These are phyloP conservation scores for Metschnikowia hibisci DNA, from an alignment of 805 yeast species.

Conservation along the genomic window DNA sequence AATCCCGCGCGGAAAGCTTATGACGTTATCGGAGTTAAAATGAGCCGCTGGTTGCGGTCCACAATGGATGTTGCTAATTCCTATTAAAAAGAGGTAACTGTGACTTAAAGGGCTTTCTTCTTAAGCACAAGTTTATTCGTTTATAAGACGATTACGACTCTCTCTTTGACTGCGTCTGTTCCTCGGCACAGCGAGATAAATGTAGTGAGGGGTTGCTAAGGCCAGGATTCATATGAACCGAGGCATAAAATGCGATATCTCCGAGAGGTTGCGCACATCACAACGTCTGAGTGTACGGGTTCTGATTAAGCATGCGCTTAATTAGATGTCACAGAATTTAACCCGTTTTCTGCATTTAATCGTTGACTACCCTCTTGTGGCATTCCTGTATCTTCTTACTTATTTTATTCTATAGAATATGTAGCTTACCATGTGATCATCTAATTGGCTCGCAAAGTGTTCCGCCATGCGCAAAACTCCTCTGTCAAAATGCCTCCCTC, in stretches of 20 bases:
- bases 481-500: slow-evolving; percentile 21
- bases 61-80: not conserved
- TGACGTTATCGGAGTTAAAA: not conserved
- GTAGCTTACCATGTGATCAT: too few species aligned
- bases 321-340: too few species aligned
- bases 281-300: not conserved
- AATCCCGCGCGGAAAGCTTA: not conserved
- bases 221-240: not conserved
- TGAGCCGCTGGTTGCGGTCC: not conserved
- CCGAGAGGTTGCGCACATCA: not conserved
- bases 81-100: not conserved
- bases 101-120: too few species aligned
- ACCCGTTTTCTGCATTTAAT: too few species aligned
- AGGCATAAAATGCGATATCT: slow-evolving; percentile 2
- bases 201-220: too few species aligned
- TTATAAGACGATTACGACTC: too few species aligned
- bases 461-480: slow-evolving; percentile 35
- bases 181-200: too few species aligned
- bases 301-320: not conserved
- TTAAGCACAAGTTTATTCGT: too few species aligned
- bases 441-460: slow-evolving; percentile 6
- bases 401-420: not conserved
- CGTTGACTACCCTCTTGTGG: too few species aligned
- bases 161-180: too few species aligned
- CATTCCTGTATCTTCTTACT: not conserved